Evolutionary conservation across 2,329 filamentous ascomycete genomes (phyloP).

Genomic region (Sporothrix curviconia): DNA sequence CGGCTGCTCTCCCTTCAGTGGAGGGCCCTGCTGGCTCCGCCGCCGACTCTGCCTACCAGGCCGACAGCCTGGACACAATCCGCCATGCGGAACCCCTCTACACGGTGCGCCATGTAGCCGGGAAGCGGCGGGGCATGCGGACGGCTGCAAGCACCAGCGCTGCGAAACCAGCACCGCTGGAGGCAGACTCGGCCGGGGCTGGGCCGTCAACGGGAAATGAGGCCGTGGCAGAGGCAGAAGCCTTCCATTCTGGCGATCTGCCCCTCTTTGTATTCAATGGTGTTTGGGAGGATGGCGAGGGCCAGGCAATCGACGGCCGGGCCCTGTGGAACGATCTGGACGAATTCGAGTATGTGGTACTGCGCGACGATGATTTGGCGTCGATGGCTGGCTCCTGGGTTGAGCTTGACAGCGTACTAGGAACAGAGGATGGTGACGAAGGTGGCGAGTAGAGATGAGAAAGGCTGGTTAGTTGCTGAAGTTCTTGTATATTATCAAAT

Average conservation of each 20-base stretch:
- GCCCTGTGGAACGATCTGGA: background rate
- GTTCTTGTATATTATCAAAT: background rate
- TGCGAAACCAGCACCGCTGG: slow-evolving; percentile 9
- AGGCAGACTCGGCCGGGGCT: background rate
- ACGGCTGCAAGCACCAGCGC: background rate
- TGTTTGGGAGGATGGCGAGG: background rate
- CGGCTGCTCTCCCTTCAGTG: too few species aligned
- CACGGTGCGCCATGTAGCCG: slow-evolving; percentile 10
- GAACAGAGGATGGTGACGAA: slow-evolving; percentile 2
- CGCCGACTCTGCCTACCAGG: background rate
- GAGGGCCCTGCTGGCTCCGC: too few species aligned
- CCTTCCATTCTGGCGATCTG: background rate
- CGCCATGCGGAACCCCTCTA: slow-evolving; percentile 5
- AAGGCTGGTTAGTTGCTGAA: too few species aligned
- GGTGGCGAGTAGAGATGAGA: background rate
- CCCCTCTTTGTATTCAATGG: background rate
- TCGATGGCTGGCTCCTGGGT: slow-evolving; percentile 14
- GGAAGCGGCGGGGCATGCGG: background rate
- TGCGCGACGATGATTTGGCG: slow-evolving; percentile 11
- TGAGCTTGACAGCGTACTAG: slow-evolving; percentile 12
- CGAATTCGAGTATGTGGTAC: slow-evolving; percentile 9
- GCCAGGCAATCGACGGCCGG: background rate
- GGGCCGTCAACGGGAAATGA: background rate
- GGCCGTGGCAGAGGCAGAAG: background rate
- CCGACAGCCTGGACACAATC: slow-evolving; percentile 10